A percentile compares a stretch with the other conserved stretches of the same genome.
These are phyloP conservation scores for Colletotrichum cordylinicola DNA, from an alignment of 2,329 filamentous ascomycete species.

Conservation along the genomic window DNA sequence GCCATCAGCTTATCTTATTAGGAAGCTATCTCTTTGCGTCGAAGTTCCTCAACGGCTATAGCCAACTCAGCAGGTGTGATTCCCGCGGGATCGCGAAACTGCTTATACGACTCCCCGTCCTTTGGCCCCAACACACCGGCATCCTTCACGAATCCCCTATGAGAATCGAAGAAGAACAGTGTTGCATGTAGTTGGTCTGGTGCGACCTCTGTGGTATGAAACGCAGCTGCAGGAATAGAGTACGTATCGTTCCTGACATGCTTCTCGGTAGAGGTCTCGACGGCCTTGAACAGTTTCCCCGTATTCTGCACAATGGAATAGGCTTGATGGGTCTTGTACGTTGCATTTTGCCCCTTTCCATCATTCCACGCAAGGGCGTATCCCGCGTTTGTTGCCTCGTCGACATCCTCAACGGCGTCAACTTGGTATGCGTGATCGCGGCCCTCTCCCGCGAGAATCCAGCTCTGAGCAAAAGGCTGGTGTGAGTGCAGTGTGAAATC, in stretches of 20 bases:
- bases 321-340: slow-evolving; percentile 29
- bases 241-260: slow-evolving; percentile 31
- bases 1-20: not conserved
- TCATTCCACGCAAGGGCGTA: slow-evolving; percentile 33
- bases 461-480: slow-evolving; percentile 39
- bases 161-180: slow-evolving; percentile 40
- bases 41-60: slow-evolving; percentile 19
- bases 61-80: slow-evolving; percentile 24
- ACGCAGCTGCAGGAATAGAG: slow-evolving; percentile 31
- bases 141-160: slow-evolving; percentile 33
- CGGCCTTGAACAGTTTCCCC: slow-evolving; percentile 23
- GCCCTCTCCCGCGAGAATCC: slow-evolving; percentile 39
- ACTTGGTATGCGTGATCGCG: slow-evolving; percentile 34
- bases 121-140: slow-evolving; percentile 36
- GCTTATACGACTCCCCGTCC: slow-evolving; percentile 24
- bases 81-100: slow-evolving; percentile 26
- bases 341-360: slow-evolving; percentile 17
- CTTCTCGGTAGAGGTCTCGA: not conserved
- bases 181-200: slow-evolving; percentile 36
- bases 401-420: slow-evolving; percentile 13
- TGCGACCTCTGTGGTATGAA: slow-evolving; percentile 33
- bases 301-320: slow-evolving; percentile 32
- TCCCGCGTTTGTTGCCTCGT: slow-evolving; percentile 32
- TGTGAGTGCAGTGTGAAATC: slow-evolving; percentile 36
- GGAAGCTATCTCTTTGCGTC: not conserved